Evolutionary conservation across 176 grass and related monocot genomes (phyloP).

Genomic region (Aegilops speltoides): DNA sequence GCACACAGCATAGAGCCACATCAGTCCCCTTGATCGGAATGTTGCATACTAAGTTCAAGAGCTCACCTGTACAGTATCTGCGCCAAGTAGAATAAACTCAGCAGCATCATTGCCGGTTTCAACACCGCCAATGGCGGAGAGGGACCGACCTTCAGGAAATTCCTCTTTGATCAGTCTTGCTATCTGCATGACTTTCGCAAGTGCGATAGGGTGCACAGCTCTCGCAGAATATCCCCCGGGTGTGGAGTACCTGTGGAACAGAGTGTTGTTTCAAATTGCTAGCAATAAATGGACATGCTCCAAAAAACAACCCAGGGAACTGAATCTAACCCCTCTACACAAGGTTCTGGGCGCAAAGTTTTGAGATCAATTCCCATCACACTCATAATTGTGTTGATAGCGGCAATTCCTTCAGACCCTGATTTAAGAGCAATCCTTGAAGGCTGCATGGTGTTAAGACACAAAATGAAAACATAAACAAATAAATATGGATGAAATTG

Average conservation of each 20-base stretch:
- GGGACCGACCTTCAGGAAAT: conserved; percentile 65
- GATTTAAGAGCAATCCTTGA: conserved; percentile 80
- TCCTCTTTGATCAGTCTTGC: conserved; percentile 92
- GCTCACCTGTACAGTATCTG: conserved; percentile 94
- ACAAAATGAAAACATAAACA: conserved; percentile 5
- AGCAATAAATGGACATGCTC: neutral
- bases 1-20: neutral
- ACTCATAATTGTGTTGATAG: conserved; percentile 99
- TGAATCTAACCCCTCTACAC: conserved; percentile 84
- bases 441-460: conserved; percentile 51
- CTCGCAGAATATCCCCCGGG: conserved; percentile 93
- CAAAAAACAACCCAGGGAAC: conserved; percentile 1
- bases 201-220: conserved; percentile 96
- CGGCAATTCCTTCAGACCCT: conserved; percentile 88
- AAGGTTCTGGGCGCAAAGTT: conserved; percentile 85
- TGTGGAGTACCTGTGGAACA: conserved; percentile 72
- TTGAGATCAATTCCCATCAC: conserved; percentile 97
- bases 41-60: neutral
- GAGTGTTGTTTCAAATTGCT: conserved; percentile 11
- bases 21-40: neutral
- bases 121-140: conserved; percentile 89
- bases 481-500: neutral
- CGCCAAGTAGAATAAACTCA: conserved; percentile 90
- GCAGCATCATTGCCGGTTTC: conserved; percentile 89
- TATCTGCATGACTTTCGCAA: conserved; percentile 94